A percentile compares a stretch with the other conserved stretches of the same genome.
Evolutionary conservation across 768 basidiomycete genomes (phyloP).

Genomic region (Hemileccinum rubropunctum): DNA sequence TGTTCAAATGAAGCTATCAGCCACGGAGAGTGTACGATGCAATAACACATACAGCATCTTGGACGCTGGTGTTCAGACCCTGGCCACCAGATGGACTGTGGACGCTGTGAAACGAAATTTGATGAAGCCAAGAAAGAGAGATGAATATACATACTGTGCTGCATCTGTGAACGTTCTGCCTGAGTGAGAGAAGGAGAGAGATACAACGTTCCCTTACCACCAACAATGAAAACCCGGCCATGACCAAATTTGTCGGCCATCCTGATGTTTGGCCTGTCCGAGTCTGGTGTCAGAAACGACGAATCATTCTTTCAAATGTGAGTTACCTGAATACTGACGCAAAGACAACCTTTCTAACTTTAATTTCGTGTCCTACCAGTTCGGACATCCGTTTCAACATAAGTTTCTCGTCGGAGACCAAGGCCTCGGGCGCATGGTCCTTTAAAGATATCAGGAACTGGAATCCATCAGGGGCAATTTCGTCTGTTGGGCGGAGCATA

Average conservation of each 20-base stretch:
- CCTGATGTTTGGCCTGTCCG: slow-evolving; percentile 46
- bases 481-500: slow-evolving; percentile 13
- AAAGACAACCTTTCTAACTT: slow-evolving; percentile 27
- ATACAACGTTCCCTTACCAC: slow-evolving; percentile 30
- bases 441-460: neutral
- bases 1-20: slow-evolving; percentile 9
- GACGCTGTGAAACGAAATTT: slow-evolving; percentile 10
- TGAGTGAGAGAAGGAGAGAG: neutral
- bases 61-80: slow-evolving; percentile 37
- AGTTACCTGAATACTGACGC: slow-evolving; percentile 24
- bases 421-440: slow-evolving; percentile 4
- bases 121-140: neutral
- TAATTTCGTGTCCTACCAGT: slow-evolving; percentile 25
- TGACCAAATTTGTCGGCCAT: slow-evolving; percentile 43
- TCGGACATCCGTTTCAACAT: slow-evolving; percentile 28
- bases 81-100: slow-evolving; percentile 27
- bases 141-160: slow-evolving; percentile 33
- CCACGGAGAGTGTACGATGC: neutral
- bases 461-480: slow-evolving; percentile 15
- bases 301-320: neutral
- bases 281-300: neutral
- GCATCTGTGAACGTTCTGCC: slow-evolving; percentile 34
- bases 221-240: slow-evolving; percentile 46
- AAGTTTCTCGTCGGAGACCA: slow-evolving; percentile 18
- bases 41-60: slow-evolving; percentile 36